Conservation (phyloP, 139 green algal genomes). For the Chlamydomonas eustigma region DNA sequence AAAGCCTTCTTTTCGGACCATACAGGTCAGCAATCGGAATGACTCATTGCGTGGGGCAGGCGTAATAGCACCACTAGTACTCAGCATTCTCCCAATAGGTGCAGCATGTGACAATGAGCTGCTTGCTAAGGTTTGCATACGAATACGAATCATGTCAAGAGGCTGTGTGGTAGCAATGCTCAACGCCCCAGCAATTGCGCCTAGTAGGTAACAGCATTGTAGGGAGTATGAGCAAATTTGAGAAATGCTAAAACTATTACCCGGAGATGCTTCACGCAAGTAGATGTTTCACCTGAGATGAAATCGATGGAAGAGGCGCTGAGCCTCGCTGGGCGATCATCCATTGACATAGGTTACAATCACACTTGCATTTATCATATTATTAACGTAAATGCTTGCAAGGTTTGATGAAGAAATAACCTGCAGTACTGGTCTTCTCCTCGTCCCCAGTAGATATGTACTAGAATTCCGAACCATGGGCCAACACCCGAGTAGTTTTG, state of each 20-base stretch:
- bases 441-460: no score
- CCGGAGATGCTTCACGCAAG: background rate
- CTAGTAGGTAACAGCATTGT: background rate
- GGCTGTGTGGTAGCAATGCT: slow-evolving; percentile 8
- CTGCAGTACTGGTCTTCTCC: no score
- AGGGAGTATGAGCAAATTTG: background rate
- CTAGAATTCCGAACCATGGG: no score
- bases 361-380: no score
- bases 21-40: background rate
- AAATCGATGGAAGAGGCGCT: background rate
- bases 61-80: no score
- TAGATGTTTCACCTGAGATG: background rate
- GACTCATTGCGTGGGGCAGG: background rate
- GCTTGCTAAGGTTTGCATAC: background rate
- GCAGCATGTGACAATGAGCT: no score
- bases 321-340: no score
- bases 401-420: no score
- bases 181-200: background rate
- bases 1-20: background rate
- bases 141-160: slow-evolving; percentile 4
- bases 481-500: no score
- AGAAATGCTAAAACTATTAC: background rate
- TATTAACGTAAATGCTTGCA: no score
- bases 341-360: no score
- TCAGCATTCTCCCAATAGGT: no score